Evolutionary conservation across 192 early-diverging fungal species (phyloP), one percentile per base, ranked within the genome.

Genomic region (Podila clonocystis): DNA sequence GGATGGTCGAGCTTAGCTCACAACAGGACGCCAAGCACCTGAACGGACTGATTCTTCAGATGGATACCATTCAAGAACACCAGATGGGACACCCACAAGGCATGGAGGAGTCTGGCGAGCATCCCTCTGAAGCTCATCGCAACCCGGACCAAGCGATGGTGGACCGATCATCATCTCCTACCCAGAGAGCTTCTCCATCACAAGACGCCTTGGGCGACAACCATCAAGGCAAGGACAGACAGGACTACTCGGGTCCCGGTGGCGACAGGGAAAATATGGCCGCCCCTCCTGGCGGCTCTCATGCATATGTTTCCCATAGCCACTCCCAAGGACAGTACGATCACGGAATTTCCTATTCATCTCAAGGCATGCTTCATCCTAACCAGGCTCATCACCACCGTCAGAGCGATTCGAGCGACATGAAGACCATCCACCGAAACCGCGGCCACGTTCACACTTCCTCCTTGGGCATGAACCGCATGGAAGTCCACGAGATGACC

Each of bases 51-150:
- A 69, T 80, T 41, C 58, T 80, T 5, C 70, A 80, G 28, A 68
- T 80, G 66, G 77, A 80, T 22, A 72, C 77, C 9, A 80, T 80
- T 34, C 77, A 80, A 58, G 77, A 80, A 36, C 77, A 73, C 58
- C 76, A 67, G 36, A 70, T 48, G 28, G 24, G 62, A 9, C 63
- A 59, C 36, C 48, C n/a, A 22, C 48, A 24, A 58, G 59, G 6
- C 62, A 63, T 74, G 52, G 52, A 55, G 8, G 58, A 62, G 29
- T 19, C 24, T 5, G 49, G 58, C 17, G 38, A 48, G 6, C 59
- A 62, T 15, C 58, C 17, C 60, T 38, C 49, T 17, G 28, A 29
- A 34, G 22, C 65, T 5, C 20, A 38, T 20, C 34, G 7, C 20
- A 26, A 55, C 24, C 8, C 52, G 24, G 52, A 55, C 17, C 52